A percentile compares a stretch with the other conserved stretches of the same genome.
Conservation (phyloP, 2,329 filamentous ascomycete species). For the Metarhizium guizhouense region DNA sequence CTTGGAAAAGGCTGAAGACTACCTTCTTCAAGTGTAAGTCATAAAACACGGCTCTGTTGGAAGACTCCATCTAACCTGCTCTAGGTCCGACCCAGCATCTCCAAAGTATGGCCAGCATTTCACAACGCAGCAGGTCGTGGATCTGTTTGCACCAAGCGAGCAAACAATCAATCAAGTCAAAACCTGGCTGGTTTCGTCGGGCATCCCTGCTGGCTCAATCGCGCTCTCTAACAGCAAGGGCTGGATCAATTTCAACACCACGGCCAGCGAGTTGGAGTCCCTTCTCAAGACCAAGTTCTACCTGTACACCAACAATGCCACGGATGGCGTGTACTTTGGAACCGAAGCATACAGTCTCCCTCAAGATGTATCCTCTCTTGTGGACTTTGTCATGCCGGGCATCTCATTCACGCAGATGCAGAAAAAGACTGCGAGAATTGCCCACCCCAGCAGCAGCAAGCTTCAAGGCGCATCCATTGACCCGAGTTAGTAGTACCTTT, state of each 20-base stretch:
- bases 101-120: slow-evolving; percentile 38
- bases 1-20: too few relatives aligned
- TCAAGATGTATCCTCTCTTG: slow-evolving; percentile 23
- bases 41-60: not conserved
- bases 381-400: slow-evolving; percentile 33
- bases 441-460: not conserved
- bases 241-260: slow-evolving; percentile 47
- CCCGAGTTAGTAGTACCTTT: too few relatives aligned
- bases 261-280: slow-evolving; percentile 41
- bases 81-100: slow-evolving; percentile 29
- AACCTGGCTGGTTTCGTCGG: slow-evolving; percentile 43
- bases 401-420: slow-evolving; percentile 12
- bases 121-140: slow-evolving; percentile 31
- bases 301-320: slow-evolving; percentile 32
- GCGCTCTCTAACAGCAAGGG: slow-evolving; percentile 39
- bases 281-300: slow-evolving; percentile 46
- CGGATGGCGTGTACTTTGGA: slow-evolving; percentile 26
- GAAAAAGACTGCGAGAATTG: not conserved
- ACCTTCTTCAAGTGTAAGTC: slow-evolving; percentile 26
- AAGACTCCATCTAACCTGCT: slow-evolving; percentile 5
- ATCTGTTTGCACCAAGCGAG: slow-evolving; percentile 31
- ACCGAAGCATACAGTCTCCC: slow-evolving; percentile 33
- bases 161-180: slow-evolving; percentile 41
- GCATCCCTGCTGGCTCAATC: slow-evolving; percentile 38
- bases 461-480: not conserved